Evolutionary conservation across 2,329 filamentous ascomycete genomes (phyloP), one percentile per base, ranked within the genome.

Genomic region (Diaporthe destruens): DNA sequence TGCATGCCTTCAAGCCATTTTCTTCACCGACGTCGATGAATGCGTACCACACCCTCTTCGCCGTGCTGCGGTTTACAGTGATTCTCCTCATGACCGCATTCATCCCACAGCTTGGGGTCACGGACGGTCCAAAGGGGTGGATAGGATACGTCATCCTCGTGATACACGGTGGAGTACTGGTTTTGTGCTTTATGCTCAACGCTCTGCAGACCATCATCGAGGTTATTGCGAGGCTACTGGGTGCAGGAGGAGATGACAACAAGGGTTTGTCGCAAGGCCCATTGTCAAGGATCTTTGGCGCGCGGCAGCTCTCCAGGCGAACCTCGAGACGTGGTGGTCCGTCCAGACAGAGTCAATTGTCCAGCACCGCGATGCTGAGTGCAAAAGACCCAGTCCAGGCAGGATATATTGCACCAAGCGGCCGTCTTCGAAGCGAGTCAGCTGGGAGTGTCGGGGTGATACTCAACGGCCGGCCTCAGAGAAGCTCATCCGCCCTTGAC

Each of bases 21-120:
- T 92, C 96, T 74, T 91, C 92, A 2, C 91, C 95, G 29, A 98
- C 96, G 0, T 98, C 96, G 36, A 99, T 99, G 96, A 98, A 98
- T 80, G 90, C 94, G 12, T 98, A 98, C 77, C 95, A 98, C 78
- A 94, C 93, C 2, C 90, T 95, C 75, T 98, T 98, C 81, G 90
- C 95, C 0, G 84, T 88, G 2, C 85, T 97, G 18, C 91, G 96
- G 44, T 91, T 98, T 42, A 83, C 94, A 61, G 92, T 92, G 0
- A 88, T 95, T 59, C 85, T 96, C 70, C 84, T 96, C 70, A 94
- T 93, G 86, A 89, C 95, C 44, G 87, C 95, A 1, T 99, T 99
- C 80, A 90, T 95, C 16, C 94, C 96, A 1, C 92, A 93, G 0
- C 87, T 99, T 3, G 92, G 91, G 29, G 91, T 98, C 6, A 89